Evolutionary conservation across 148 eudicot genomes (phyloP), one percentile per base, ranked within the genome.

Genomic region (Diospyros kaki): DNA sequence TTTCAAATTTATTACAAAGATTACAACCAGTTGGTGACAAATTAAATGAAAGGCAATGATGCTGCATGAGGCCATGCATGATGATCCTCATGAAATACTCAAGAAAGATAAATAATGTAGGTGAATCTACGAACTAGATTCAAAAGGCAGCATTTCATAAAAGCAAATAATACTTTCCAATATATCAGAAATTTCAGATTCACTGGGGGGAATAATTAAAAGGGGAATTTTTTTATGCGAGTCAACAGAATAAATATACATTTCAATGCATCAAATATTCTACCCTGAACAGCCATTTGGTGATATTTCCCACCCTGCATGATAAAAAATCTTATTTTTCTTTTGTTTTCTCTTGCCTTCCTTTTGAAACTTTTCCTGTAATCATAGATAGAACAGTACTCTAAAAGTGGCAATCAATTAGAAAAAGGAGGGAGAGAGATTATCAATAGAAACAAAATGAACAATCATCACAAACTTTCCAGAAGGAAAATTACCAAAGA

Each of bases 401-500:
- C 12, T n/a, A 17, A 7, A 62, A 62, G 10, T 62, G 44, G 44
- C 1, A 9, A 3, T 38, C 64, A 60, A 38, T 17, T 58, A 2
- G n/a, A n/a, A n/a, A n/a, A n/a, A n/a, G n/a, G 8, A 60, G 9
- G 28, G 64, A 18, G 40, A 46, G 43, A 5, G 53, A 48, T 5
- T 48, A 10, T 45, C 55, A 68, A 3, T 6, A 2, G 38, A 46
- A 46, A 43, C 46, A 9, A 45, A 11, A 60, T 60, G 40, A 39
- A 69, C 12, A 15, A 6, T 39, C 9, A 62, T 50, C 59, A 50
- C 48, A 50, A 73, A 51, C 45, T 53, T 53, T 65, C 66, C 18
- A 43, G 56, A 74, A 59, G 48, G 80, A 58, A 75, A 62, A 66
- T 82, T 85, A 93, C 97, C 98, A 94, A 71, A 58, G 98, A 90